phyloP scores from a whole-genome alignment of 1,284 basidiomycete species.

The Ustilago bromivora region DNA sequence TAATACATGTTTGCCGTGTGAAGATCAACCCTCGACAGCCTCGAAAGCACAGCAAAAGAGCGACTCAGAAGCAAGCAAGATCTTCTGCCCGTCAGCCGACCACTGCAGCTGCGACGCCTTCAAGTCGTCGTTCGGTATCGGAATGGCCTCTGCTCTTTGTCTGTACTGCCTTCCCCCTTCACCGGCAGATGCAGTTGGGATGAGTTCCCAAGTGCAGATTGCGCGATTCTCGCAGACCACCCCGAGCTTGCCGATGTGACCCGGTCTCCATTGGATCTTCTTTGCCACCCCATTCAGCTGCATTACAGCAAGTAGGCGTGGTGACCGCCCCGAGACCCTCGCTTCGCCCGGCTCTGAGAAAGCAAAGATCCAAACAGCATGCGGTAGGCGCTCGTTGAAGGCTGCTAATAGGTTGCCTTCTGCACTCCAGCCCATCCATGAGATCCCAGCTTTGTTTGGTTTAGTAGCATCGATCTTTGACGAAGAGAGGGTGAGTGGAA shows the following conservation, averaged over 20 bases:
- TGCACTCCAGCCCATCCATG: slow-evolving; percentile 49
- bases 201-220: slow-evolving; percentile 79
- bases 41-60: slow-evolving; percentile 78
- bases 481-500: slow-evolving; percentile 45
- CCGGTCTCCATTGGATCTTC: slow-evolving; percentile 81
- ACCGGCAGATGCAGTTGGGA: slow-evolving; percentile 1
- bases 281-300: slow-evolving; percentile 76
- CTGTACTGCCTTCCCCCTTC: slow-evolving; percentile 12
- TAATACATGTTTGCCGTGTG: not conserved
- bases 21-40: slow-evolving; percentile 23
- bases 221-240: slow-evolving; percentile 79
- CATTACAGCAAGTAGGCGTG: slow-evolving; percentile 77
- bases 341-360: slow-evolving; percentile 73
- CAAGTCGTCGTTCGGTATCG: slow-evolving; percentile 53
- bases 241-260: slow-evolving; percentile 76
- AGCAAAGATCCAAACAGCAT: slow-evolving; percentile 75
- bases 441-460: slow-evolving; percentile 50
- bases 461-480: slow-evolving; percentile 32
- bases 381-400: slow-evolving; percentile 73
- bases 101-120: slow-evolving; percentile 76
- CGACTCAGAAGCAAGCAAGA: slow-evolving; percentile 79
- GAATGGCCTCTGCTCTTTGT: slow-evolving; percentile 52
- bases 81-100: slow-evolving; percentile 85
- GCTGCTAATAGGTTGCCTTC: slow-evolving; percentile 55
- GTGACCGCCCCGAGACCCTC: slow-evolving; percentile 68